phyloP scores from a whole-genome alignment of 306 rosid genomes.

The Styphnolobium japonicum region DNA sequence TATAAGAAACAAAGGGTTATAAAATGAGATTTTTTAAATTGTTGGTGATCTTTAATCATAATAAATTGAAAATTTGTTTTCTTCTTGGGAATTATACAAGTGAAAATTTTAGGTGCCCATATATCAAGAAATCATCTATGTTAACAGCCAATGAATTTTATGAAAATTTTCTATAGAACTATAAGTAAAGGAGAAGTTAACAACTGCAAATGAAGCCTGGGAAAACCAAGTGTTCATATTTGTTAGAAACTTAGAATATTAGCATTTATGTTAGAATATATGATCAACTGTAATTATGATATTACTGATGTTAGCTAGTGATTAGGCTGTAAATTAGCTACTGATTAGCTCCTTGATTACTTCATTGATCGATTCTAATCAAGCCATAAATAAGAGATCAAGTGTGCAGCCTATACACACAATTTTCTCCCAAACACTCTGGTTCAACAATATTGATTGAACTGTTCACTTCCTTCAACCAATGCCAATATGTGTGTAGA shows the following conservation, averaged over 20 bases:
- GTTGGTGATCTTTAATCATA: too few species aligned
- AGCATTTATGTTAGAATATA: neutral
- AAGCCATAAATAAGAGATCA: neutral
- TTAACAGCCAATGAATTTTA: neutral
- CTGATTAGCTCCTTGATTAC: neutral
- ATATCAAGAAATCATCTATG: neutral
- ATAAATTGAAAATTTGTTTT: too few species aligned
- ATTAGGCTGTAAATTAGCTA: neutral
- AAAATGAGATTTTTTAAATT: too few species aligned
- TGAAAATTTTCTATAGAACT: neutral
- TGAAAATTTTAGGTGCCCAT: neutral
- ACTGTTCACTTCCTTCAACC: neutral
- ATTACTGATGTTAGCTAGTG: neutral
- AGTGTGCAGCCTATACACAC: neutral
- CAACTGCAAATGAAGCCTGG: neutral
- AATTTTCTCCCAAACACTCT: neutral
- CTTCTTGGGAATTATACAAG: too few species aligned
- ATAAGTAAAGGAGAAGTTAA: neutral
- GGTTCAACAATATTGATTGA: neutral
- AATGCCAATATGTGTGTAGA: neutral
- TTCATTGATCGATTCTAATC: neutral
- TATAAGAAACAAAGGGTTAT: too few species aligned
- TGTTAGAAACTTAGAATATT: neutral
- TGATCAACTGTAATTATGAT: neutral
- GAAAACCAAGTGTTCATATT: neutral